Evolutionary conservation across 306 rosid species (phyloP), one percentile per base, ranked within the genome.

Genomic region (Cercis canadensis): DNA sequence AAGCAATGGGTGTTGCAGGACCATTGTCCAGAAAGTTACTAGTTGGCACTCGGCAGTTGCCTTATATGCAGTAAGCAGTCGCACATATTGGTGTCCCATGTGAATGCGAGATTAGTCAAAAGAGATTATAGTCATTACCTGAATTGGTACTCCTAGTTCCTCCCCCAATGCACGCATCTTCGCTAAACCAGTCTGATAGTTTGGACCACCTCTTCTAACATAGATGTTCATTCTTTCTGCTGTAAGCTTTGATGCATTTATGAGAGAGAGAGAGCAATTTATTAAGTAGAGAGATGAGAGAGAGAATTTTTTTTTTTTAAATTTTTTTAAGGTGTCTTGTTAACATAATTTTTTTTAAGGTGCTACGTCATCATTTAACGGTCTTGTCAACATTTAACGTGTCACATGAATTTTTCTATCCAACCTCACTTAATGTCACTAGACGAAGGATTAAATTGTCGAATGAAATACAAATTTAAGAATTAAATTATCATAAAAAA

Each of bases 141-240:
- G 90, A 74, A 91, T 85, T 47, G 97, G 90, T 18, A 91, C 56
- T 37, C 97, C 97, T 14, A 91, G 80, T 77, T 88, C 97, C 43
- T 86, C 92, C 31, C 96, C 97, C 82, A 91, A 46, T 19, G 79
- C 67, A 4, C 90, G 90, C 97, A 91, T 91, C 81, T 83, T 91
- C 39, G 82, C 82, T 44, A 91, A 80, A 70, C 97, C 97, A 67
- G 78, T 85, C 80, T 88, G 92, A 79, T 88, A 91, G 78, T 91
- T 91, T 47, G 97, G 97, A 80, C 96, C 97, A 24, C 97, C 97
- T 78, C 97, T 83, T 80, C 97, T 87, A 32, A 91, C 97, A 62
- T 67, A 88, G 8, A 91, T 75, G 77, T 88, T 80, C 96, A 91
- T 88, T 78, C 90, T 84, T 39, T 92, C 88, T 4, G 88, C 97